Evolutionary conservation across 768 basidiomycete genomes (phyloP), one percentile per base, ranked within the genome.

Genomic region (Trametes coccinea): DNA sequence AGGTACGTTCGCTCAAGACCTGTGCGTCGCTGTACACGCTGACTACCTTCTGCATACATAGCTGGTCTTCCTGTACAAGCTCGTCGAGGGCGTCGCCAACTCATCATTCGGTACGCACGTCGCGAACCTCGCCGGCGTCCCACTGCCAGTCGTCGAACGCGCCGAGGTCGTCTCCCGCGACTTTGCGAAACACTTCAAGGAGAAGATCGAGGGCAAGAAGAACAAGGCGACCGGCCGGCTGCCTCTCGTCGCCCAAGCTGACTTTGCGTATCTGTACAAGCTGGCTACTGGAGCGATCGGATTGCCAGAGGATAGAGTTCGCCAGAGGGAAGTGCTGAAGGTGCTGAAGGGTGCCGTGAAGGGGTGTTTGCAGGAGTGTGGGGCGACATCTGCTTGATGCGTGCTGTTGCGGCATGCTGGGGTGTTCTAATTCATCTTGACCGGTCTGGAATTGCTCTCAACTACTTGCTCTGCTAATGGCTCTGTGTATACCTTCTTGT

Each of bases 61-160:
- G 92, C 86, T 97, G 43, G 84, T 94, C 17, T 98, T 98, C 79
- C 80, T 98, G 17, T 98, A 96, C 80, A 97, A 98, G 77, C 86
- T 98, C 34, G 84, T 95, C 49, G 85, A 88, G 33, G 92, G 92
- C 13, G 87, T 86, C n/a, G 92, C 93, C 0, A 84, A 86, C 37
- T 92, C 89, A 16, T 94, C 93, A 0, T 95, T 95, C 68, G 94
- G 93, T 8, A 94, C 94, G 1, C 94, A 96, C 70, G 96, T 98
- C 45, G 97, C 97, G 31, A 91, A 89, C 66, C 82, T 99, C 47
- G 97, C 96, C 3, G 97, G 96, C 5, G 93, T 98, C 0, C 94
- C 95, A 1, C 71, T 81, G 13, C 80, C 83, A 7, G 92, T 99
- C 14, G 93, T 99, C 43, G 81, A 89, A 61, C 86, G 97, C 3